Evolutionary conservation across 1,284 basidiomycete genomes (phyloP).

Genomic region (Phellopilus nigrolimitatus): DNA sequence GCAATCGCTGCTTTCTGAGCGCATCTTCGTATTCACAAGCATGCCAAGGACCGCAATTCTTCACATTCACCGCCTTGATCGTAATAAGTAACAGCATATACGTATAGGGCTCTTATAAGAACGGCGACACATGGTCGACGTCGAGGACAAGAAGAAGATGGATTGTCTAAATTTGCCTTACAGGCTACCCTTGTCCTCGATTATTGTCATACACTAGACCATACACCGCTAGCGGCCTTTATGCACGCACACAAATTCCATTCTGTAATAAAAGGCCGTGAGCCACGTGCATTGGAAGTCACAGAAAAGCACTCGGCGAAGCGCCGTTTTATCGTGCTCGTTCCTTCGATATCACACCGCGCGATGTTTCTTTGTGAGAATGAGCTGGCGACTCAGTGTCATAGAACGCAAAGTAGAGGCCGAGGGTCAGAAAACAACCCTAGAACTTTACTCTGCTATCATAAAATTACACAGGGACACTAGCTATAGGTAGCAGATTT

Average conservation of each 20-base stretch:
- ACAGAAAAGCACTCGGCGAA: no score
- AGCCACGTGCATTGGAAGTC: no score
- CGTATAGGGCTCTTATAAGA: neutral
- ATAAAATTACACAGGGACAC: constrained; percentile 3
- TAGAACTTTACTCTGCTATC: constrained; percentile 9
- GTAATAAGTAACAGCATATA: neutral
- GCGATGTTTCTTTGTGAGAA: neutral
- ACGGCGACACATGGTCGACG: constrained; percentile 9
- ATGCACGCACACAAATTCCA: neutral
- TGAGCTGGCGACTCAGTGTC: constrained; percentile 6
- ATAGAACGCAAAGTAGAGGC: no score
- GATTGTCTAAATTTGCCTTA: neutral
- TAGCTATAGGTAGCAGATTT: neutral
- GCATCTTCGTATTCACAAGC: no score
- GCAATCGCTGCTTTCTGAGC: no score
- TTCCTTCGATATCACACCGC: neutral
- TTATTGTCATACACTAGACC: no score
- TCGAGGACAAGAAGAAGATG: constrained; percentile 8
- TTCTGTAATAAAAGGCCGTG: no score
- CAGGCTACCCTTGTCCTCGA: neutral
- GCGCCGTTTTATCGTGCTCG: constrained; percentile 3
- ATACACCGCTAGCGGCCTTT: neutral
- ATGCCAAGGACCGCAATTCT: neutral
- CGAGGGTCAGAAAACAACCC: neutral
- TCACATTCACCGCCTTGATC: neutral